Evolutionary conservation across 441 rosid species (phyloP).

Genomic region (Hura crepitans): DNA sequence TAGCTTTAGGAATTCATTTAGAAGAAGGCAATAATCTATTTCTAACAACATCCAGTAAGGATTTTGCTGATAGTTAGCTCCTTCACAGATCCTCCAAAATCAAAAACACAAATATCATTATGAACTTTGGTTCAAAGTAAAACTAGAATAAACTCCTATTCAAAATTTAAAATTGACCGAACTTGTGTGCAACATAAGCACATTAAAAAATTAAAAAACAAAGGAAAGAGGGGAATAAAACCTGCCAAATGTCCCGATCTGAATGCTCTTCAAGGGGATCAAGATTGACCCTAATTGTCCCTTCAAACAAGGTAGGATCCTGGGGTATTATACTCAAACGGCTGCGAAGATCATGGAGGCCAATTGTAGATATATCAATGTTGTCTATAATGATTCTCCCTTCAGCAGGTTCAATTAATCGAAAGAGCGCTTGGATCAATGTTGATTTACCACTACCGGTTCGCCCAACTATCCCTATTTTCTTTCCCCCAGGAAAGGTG

Average conservation of each 20-base stretch:
- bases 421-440: constrained; percentile 61
- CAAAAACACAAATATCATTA: not conserved
- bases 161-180: not conserved
- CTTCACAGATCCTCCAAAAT: not conserved
- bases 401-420: constrained; percentile 56
- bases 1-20: not conserved
- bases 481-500: constrained; percentile 53
- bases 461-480: constrained; percentile 63
- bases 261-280: constrained; percentile 55
- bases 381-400: constrained; percentile 59
- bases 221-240: constrained; percentile 16
- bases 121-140: not conserved
- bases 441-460: constrained; percentile 80
- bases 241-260: constrained; percentile 68
- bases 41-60: not conserved
- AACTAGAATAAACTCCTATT: not conserved
- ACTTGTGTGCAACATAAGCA: not conserved
- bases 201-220: not conserved
- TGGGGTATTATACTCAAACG: constrained; percentile 64
- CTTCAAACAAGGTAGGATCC: constrained; percentile 63
- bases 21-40: not conserved
- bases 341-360: constrained; percentile 63
- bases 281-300: constrained; percentile 56
- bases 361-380: constrained; percentile 45
- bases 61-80: not conserved